Percentiles rank a stretch among this genome's conserved stretches.
These are phyloP conservation scores for Meyerozyma guilliermondii DNA, from an alignment of 1,139 yeast genomes.

Conservation along the genomic window DNA sequence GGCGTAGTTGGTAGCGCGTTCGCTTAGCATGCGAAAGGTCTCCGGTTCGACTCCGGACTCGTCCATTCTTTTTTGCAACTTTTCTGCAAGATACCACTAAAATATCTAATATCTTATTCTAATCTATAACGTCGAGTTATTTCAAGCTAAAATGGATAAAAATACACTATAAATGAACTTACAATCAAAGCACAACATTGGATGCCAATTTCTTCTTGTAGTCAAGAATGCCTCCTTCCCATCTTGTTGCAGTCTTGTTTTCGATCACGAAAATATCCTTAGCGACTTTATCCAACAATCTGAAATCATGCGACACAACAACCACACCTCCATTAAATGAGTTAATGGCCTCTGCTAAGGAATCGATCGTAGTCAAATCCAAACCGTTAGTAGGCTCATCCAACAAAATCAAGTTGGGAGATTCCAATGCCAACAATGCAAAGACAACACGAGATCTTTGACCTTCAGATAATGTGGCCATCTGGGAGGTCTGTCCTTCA, in stretches of 20 bases:
- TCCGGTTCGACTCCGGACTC: slow-evolving; percentile 89
- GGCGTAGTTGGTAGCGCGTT: slow-evolving; percentile 84
- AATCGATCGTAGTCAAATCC: slow-evolving; percentile 96
- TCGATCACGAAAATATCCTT: slow-evolving; percentile 96
- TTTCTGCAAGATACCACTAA: background rate
- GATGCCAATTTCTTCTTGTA: slow-evolving; percentile 92
- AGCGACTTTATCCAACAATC: slow-evolving; percentile 94
- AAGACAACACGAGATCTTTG: slow-evolving; percentile 98
- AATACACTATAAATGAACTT: slow-evolving; percentile 1
- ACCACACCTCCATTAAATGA: slow-evolving; percentile 97
- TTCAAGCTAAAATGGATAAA: background rate
- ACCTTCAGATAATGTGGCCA: slow-evolving; percentile 98
- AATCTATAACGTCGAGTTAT: background rate
- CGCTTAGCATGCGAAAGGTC: slow-evolving; percentile 90
- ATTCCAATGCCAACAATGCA: slow-evolving; percentile 90
- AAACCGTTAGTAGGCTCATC: slow-evolving; percentile 99
- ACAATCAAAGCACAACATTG: slow-evolving; percentile 62
- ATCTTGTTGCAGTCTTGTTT: slow-evolving; percentile 88
- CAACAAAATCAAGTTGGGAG: slow-evolving; percentile 88
- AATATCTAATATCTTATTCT: background rate
- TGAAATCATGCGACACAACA: slow-evolving; percentile 98
- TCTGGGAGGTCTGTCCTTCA: slow-evolving; percentile 96
- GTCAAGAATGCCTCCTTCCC: slow-evolving; percentile 89
- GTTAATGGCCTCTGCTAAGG: slow-evolving; percentile 93
- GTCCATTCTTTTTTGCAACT: slow-evolving; percentile 45